Conservation (phyloP, 83 land plant species). For the Diphasiastrum complanatum region DNA sequence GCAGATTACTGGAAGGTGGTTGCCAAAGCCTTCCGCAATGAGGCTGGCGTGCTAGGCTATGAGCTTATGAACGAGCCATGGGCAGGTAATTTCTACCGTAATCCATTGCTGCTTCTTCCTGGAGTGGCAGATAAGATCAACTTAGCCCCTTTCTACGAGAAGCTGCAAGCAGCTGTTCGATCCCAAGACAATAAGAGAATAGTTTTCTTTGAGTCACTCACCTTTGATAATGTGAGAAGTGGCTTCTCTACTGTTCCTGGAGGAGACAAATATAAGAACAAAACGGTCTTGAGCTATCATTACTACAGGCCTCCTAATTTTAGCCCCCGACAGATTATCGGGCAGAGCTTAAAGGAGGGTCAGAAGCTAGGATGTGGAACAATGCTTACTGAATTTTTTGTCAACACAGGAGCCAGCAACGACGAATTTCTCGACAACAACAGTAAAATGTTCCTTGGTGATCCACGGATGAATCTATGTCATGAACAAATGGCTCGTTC, state of each 20-base stretch:
- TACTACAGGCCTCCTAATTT: conserved; percentile 22
- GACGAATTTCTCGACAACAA: background rate
- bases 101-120: conserved; percentile 17
- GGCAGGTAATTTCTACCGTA: conserved; percentile 17
- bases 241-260: conserved; percentile 19
- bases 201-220: conserved; percentile 21
- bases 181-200: conserved; percentile 13
- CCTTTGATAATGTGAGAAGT: conserved; percentile 16
- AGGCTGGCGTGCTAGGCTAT: conserved; percentile 18
- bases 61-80: conserved; percentile 25
- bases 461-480: background rate
- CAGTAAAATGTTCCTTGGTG: background rate
- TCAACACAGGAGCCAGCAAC: conserved; percentile 1
- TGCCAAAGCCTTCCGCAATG: conserved; percentile 6
- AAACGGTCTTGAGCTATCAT: conserved; percentile 21
- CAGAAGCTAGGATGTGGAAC: conserved; percentile 22
- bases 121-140: conserved; percentile 18
- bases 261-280: conserved; percentile 9
- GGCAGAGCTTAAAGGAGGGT: conserved; percentile 11
- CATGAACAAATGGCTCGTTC: too few relatives aligned
- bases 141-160: conserved; percentile 19
- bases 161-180: conserved; percentile 18
- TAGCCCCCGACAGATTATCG: conserved; percentile 5
- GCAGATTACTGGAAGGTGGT: conserved; percentile 19
- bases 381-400: conserved; percentile 25